Base-by-base conservation (phyloP, 805 yeast species). In the Zygosaccharomyces kombuchaensis region DNA sequence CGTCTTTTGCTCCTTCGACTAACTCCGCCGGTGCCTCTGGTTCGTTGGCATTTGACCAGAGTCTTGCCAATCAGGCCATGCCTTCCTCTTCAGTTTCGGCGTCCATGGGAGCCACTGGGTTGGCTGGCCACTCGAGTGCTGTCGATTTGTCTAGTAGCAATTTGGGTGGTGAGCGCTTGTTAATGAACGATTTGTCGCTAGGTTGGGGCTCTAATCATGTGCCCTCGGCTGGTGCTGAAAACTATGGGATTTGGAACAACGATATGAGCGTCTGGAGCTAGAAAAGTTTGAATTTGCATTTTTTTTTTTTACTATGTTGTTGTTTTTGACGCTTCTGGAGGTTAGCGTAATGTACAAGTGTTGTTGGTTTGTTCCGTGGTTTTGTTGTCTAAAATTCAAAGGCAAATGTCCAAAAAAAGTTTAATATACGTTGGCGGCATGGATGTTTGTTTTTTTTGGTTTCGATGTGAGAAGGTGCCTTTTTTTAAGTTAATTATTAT, bases 201-300 rank as follows among this genome's bases (percentile, higher is more conserved):
- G 56, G 53, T 9, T 58, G 62, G 62, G 61, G 61, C 19, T 51
- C 57, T 6, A 55, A 50, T 25, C 55, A 51, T 37, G 46, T 43
- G 16, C 47, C 48, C 42, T 49, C 53, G 13, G 41, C 44, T 21
- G 40, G 49, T 34, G 40, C 47, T 40, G 44, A 47, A 35, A 37
- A 55, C 17, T 50, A 52, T 45, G 60, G 58, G 31, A 55, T 63
- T 34, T 63, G 68, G 68, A 60, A 58, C 45, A 62, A 55, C 46
- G 66, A 65, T 44, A 66, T 65, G 68, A 65, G 68, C 43, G 71
- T 67, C 39, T 67, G 71, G 71, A 64, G 69, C 48, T 66, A 42
- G 43, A 32, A 26, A 36, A 19, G 23, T 36, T 37, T 36, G 37
- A 45, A 30, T 35, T 43, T 43, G 44, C 44, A 43, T 43, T 36